A percentile compares a stretch with the other conserved stretches of the same genome.
Conservation (phyloP, 495 filamentous ascomycete species). For the Hypoxylon trugodes region DNA sequence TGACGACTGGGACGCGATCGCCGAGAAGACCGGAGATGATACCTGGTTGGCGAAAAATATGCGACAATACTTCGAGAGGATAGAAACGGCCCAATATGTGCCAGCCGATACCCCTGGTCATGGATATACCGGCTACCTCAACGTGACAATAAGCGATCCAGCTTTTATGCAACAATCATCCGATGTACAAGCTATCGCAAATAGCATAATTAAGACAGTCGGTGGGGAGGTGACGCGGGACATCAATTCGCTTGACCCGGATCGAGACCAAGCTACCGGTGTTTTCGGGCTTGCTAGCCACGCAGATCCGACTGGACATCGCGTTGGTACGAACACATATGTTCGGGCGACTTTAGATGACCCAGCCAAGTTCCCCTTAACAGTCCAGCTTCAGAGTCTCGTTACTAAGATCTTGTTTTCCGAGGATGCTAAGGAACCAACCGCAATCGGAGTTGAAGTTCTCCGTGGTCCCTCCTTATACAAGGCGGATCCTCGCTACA, state of each 20-base stretch:
- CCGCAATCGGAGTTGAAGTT: conserved; percentile 56
- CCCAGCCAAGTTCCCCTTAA: conserved; percentile 54
- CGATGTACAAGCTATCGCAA: conserved; percentile 38
- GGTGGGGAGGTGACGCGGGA: conserved; percentile 53
- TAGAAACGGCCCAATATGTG: conserved; percentile 56
- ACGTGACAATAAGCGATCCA: conserved; percentile 48
- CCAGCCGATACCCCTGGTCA: conserved; percentile 48
- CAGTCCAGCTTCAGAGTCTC: conserved; percentile 56
- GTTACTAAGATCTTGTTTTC: conserved; percentile 57
- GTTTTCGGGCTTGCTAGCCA: conserved; percentile 57
- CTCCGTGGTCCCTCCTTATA: conserved; percentile 53
- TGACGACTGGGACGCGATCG: conserved; percentile 57
- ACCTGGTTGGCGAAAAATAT: conserved; percentile 56
- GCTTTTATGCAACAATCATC: conserved; percentile 40
- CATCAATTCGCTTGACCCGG: conserved; percentile 48
- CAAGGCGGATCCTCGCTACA: conserved; percentile 54
- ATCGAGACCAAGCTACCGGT: conserved; percentile 50
- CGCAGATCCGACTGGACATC: conserved; percentile 49
- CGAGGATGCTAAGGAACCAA: conserved; percentile 39
- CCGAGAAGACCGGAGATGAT: conserved; percentile 55
- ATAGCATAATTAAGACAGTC: conserved; percentile 43
- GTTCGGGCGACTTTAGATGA: conserved; percentile 56
- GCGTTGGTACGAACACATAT: conserved; percentile 54
- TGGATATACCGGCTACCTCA: conserved; percentile 56
- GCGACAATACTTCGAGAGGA: conserved; percentile 53